Conservation (phyloP, 1,284 basidiomycete genomes). For the Fistulinella cinereoalba region DNA sequence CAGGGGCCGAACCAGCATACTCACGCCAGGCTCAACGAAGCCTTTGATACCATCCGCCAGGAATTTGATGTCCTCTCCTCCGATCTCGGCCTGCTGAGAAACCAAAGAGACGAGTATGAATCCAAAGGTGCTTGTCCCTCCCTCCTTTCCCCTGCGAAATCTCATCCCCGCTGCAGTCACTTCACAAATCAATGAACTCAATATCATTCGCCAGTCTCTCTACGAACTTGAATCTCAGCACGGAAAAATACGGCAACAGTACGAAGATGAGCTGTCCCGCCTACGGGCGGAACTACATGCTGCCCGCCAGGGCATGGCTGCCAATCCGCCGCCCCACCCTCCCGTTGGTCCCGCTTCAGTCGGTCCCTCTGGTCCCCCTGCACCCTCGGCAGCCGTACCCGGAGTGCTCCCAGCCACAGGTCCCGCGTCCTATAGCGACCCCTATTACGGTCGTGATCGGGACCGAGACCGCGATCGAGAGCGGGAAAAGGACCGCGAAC, state of each 20-base stretch:
- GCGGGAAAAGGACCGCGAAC: slow-evolving; percentile 38
- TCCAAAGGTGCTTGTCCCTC: slow-evolving; percentile 59
- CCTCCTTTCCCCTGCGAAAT: neutral
- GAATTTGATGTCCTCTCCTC: slow-evolving; percentile 82
- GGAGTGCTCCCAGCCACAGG: slow-evolving; percentile 30
- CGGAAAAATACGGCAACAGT: slow-evolving; percentile 67
- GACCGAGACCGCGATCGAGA: slow-evolving; percentile 40
- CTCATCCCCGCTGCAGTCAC: slow-evolving; percentile 45
- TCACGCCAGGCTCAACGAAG: slow-evolving; percentile 64
- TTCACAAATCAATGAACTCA: slow-evolving; percentile 70
- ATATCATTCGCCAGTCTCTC: slow-evolving; percentile 69
- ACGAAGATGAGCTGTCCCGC: slow-evolving; percentile 70
- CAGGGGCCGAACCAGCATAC: slow-evolving; percentile 42
- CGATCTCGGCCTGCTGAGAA: slow-evolving; percentile 68
- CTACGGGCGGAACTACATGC: slow-evolving; percentile 64
- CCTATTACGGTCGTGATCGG: slow-evolving; percentile 43
- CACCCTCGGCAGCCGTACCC: slow-evolving; percentile 27
- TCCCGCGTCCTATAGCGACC: slow-evolving; percentile 38
- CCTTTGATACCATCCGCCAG: slow-evolving; percentile 79
- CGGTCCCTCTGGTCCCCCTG: slow-evolving; percentile 31
- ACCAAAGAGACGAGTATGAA: slow-evolving; percentile 89
- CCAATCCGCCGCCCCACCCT: slow-evolving; percentile 34
- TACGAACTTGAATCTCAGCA: slow-evolving; percentile 79
- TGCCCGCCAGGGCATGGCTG: slow-evolving; percentile 36
- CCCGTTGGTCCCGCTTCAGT: slow-evolving; percentile 34